phyloP scores from a whole-genome alignment of 257 asterid genomes.

The Capsicum pubescens region DNA sequence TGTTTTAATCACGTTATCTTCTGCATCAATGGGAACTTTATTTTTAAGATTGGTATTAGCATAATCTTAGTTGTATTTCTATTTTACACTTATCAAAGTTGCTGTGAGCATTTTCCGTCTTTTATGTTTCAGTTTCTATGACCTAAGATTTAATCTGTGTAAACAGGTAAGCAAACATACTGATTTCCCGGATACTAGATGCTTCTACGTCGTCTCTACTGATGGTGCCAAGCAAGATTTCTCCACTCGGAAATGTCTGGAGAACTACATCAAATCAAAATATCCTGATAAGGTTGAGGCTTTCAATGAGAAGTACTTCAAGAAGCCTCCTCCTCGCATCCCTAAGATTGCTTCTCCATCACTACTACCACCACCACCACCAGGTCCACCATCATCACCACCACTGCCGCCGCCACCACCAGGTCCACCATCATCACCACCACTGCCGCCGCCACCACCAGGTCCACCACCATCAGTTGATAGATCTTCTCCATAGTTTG shows the following conservation, averaged over 20 bases:
- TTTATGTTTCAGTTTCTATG: conserved; percentile 18
- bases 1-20: conserved; percentile 9
- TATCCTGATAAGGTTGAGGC: conserved; percentile 76
- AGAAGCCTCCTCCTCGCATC: conserved; percentile 53
- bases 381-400: too few species aligned
- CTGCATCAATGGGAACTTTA: conserved; percentile 21
- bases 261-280: conserved; percentile 60
- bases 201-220: conserved; percentile 73
- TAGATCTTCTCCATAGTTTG: conserved; percentile 16
- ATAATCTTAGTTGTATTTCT: neutral
- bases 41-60: neutral
- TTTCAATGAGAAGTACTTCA: conserved; percentile 69
- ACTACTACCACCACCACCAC: neutral
- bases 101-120: neutral
- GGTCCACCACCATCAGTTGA: neutral
- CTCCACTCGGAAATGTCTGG: conserved; percentile 80
- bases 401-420: too few species aligned
- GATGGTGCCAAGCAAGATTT: conserved; percentile 77
- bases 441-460: neutral
- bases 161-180: conserved; percentile 71
- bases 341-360: neutral
- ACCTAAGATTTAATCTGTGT: conserved; percentile 39
- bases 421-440: too few species aligned
- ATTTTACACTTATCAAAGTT: neutral
- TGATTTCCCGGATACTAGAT: conserved; percentile 77